Percentiles rank a stretch among this genome's conserved stretches.
These are phyloP conservation scores for Coniochaeta sp. DNA, from an alignment of 2,329 filamentous ascomycete species.

Conservation along the genomic window DNA sequence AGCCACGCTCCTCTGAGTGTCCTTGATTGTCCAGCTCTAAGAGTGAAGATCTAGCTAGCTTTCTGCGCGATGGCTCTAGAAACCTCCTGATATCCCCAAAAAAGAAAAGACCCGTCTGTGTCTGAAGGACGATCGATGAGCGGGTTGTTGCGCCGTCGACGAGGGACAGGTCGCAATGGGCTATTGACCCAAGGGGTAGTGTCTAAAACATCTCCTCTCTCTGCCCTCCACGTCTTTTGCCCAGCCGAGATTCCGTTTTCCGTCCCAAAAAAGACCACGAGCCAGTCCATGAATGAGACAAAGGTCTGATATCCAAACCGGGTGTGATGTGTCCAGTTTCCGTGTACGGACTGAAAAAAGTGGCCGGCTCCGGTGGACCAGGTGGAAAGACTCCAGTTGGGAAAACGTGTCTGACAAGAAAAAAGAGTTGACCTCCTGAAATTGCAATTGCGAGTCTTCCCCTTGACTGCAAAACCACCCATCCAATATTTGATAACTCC, in stretches of 20 bases:
- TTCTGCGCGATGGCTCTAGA: not conserved
- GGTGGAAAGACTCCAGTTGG: not conserved
- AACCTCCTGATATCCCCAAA: not conserved
- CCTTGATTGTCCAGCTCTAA: slow-evolving; percentile 1
- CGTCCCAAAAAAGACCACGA: slow-evolving; percentile 6
- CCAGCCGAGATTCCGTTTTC: slow-evolving; percentile 8
- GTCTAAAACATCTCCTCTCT: slow-evolving; percentile 12
- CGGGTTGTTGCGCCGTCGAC: not conserved
- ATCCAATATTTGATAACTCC: not conserved
- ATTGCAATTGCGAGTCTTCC: not conserved
- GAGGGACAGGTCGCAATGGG: slow-evolving; percentile 7
- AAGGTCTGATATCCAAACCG: not conserved
- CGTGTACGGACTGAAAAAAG: not conserved
- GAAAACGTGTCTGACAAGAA: not conserved
- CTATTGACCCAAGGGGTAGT: slow-evolving; percentile 18
- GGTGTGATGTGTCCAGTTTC: not conserved
- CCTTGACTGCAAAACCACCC: not conserved
- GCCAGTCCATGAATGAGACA: not conserved
- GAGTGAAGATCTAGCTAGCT: not conserved
- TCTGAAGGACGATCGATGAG: not conserved
- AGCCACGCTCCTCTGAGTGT: not conserved
- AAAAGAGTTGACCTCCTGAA: not conserved
- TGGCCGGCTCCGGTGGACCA: no score
- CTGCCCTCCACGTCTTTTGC: slow-evolving; percentile 5
- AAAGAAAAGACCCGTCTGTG: not conserved